Base-by-base conservation (phyloP, 768 basidiomycete species). In the Coprinopsis strossmayeri region DNA sequence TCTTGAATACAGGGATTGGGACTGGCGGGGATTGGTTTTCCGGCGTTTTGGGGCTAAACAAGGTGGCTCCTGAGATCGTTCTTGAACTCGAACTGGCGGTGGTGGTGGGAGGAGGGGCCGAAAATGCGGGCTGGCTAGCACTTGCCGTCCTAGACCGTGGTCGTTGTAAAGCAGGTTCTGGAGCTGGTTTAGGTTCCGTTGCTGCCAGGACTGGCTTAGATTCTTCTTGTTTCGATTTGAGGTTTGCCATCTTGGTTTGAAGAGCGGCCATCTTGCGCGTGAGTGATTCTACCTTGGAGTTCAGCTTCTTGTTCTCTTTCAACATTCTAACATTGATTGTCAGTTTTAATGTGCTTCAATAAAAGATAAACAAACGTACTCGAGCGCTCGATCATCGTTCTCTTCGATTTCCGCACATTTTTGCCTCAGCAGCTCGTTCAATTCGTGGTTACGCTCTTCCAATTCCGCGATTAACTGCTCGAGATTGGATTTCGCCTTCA, bases 331-430 rank as follows among this genome's bases (percentile, higher is more conserved):
- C n/a, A n/a, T n/a, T n/a, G n/a, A n/a, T n/a, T 18, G 45, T 26
- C 27, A 30, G 25, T 38, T n/a, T 53, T 45, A 54, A 21, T 41
- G 46, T 40, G 49, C 30, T 11, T 13, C 9, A 47, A 35, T 38
- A 34, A 41, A 17, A 37, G 18, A 23, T 10, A 35, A 45, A 23
- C 55, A 42, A 13, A 71, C 84, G 55, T 65, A 91, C 88, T 84
- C 84, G 51, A 91, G 77, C 45, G 81, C 78, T 28, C 78, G 78
- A 59, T 91, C 89, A 56, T 91, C 88, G 48, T 91, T 87, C 56
- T 84, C 86, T 59, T 91, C 88, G 48, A 91, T 87, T 65, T 91
- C 88, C 12, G 71, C 63, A 51, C 82, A 86, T 63, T 89, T 91
- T 35, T 64, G 69, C 49, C 72, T 73, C 37, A 91, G 66, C 37